Evolutionary conservation across 2,329 filamentous ascomycete genomes (phyloP).

Genomic region (Paraphoma sp.): DNA sequence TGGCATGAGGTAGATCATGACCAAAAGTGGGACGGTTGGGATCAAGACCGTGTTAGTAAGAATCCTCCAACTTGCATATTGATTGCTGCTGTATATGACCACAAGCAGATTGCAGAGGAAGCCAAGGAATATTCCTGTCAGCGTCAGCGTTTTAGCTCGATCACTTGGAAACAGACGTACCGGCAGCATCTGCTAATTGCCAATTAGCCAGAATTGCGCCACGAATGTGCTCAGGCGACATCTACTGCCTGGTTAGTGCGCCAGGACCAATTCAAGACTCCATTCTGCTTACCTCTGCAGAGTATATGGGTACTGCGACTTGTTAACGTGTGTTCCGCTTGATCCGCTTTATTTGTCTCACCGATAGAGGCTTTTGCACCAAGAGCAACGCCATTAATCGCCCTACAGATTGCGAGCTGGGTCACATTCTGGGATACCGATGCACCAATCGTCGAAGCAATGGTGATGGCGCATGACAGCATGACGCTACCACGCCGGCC

Average conservation of each 20-base stretch:
- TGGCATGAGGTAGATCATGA: constrained; percentile 31
- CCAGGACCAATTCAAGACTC: neutral
- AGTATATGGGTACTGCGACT: constrained; percentile 23
- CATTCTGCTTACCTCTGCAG: constrained; percentile 13
- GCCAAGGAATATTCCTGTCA: constrained; percentile 23
- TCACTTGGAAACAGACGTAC: neutral
- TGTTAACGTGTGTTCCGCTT: neutral
- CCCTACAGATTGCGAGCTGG: constrained; percentile 24
- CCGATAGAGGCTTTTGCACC: constrained; percentile 29
- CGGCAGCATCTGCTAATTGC: constrained; percentile 29
- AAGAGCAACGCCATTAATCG: constrained; percentile 26
- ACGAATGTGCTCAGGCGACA: constrained; percentile 28
- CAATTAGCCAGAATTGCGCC: constrained; percentile 29
- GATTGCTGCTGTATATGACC: constrained; percentile 12
- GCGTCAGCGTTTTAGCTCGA: neutral
- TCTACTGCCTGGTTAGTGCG: neutral
- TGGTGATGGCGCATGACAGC: constrained; percentile 23
- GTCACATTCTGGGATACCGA: constrained; percentile 21
- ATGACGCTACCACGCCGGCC: constrained; percentile 26
- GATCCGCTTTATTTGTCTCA: neutral
- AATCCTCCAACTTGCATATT: constrained; percentile 19
- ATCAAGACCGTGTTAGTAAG: constrained; percentile 27
- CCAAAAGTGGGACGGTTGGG: constrained; percentile 23
- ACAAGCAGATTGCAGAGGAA: constrained; percentile 23
- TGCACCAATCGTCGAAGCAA: constrained; percentile 28